Evolutionary conservation across 495 filamentous ascomycete species (phyloP).

Genomic region (Pyronema domesticum): DNA sequence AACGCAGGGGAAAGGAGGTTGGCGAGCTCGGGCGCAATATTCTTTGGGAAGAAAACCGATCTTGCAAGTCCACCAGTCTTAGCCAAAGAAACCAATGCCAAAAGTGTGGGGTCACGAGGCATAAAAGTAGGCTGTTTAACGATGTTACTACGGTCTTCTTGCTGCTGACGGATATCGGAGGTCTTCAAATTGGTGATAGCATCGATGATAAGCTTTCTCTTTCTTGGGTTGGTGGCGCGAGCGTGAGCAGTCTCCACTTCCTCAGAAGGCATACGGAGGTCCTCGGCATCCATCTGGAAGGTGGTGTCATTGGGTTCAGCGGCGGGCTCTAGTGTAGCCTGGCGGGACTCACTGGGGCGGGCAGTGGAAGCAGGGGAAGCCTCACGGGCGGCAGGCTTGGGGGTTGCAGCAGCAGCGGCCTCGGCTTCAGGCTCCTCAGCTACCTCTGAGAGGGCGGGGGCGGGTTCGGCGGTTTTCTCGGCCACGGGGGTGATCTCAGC

Average conservation of each 20-base stretch:
- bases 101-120: conserved; percentile 64
- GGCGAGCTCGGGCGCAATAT: conserved; percentile 73
- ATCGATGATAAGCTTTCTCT: conserved; percentile 24
- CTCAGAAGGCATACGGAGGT: background rate
- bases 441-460: background rate
- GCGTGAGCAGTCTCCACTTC: conserved; percentile 37
- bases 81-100: conserved; percentile 79
- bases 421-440: background rate
- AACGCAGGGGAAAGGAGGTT: conserved; percentile 68
- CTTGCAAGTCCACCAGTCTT: conserved; percentile 76
- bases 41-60: conserved; percentile 31
- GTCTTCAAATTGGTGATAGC: conserved; percentile 29
- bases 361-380: conserved; percentile 3
- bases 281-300: background rate
- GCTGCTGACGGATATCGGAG: conserved; percentile 54
- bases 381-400: background rate
- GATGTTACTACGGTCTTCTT: conserved; percentile 62
- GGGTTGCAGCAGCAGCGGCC: background rate
- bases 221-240: conserved; percentile 18
- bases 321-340: background rate
- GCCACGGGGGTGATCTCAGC: conserved; percentile 26
- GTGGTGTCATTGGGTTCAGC: conserved; percentile 2
- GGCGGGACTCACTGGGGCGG: conserved; percentile 31
- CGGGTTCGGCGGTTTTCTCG: background rate
- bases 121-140: conserved; percentile 61